phyloP scores from a whole-genome alignment of 805 yeast species.

The Metschnikowia kofuensis region DNA sequence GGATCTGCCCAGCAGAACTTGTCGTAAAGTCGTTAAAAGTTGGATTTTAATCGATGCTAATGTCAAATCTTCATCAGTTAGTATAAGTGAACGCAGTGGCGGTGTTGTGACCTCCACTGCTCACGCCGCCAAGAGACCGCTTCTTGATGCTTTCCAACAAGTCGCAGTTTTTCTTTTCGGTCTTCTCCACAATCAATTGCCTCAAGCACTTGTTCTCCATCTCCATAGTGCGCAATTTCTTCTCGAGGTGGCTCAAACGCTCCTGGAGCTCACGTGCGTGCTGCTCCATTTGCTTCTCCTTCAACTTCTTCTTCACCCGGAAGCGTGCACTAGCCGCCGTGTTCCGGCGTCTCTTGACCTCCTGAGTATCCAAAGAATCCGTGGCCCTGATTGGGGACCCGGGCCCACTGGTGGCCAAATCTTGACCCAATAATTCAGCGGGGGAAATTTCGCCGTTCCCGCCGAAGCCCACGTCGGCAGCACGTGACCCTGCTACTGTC shows the following conservation, averaged over 20 bases:
- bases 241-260: slow-evolving; percentile 60
- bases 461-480: neutral
- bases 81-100: slow-evolving; percentile 29
- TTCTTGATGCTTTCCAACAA: slow-evolving; percentile 28
- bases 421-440: neutral
- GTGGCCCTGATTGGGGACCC: neutral
- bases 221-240: slow-evolving; percentile 76
- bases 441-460: neutral
- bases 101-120: neutral
- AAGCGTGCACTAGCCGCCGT: slow-evolving; percentile 95
- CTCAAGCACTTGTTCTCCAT: slow-evolving; percentile 89
- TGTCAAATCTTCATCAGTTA: slow-evolving; percentile 19
- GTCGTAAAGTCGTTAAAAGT: slow-evolving; percentile 33
- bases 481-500: slow-evolving; percentile 6
- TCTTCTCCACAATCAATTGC: slow-evolving; percentile 80
- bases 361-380: slow-evolving; percentile 12
- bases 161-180: slow-evolving; percentile 34
- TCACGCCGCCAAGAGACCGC: slow-evolving; percentile 21
- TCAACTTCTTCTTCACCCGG: slow-evolving; percentile 85
- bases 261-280: slow-evolving; percentile 71
- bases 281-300: slow-evolving; percentile 88
- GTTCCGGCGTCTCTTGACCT: slow-evolving; percentile 79
- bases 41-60: slow-evolving; percentile 34
- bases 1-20: slow-evolving; percentile 20
- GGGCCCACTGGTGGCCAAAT: neutral